These are phyloP conservation scores for Osmanthus fragrans DNA, from an alignment of 257 asterid species.

Conservation along the genomic window DNA sequence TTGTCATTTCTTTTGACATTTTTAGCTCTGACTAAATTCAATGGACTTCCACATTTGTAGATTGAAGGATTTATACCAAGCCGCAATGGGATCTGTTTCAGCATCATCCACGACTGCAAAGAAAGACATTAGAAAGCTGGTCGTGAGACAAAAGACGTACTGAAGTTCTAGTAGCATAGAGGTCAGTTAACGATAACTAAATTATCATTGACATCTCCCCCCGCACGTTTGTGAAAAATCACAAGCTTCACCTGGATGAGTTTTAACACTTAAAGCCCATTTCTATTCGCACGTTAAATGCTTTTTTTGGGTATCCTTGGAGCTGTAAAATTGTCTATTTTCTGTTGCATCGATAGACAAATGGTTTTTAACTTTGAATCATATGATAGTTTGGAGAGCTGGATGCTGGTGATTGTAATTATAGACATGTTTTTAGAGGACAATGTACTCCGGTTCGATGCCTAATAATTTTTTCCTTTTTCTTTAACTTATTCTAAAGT, in stretches of 20 bases:
- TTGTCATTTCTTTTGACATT: background rate
- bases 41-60: conserved; percentile 34
- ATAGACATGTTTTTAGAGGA: background rate
- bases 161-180: conserved; percentile 26
- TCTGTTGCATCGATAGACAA: background rate
- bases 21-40: background rate
- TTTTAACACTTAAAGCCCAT: background rate
- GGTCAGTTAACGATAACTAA: background rate
- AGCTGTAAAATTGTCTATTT: background rate
- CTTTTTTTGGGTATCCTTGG: background rate
- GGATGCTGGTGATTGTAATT: background rate
- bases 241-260: background rate
- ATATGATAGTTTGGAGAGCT: background rate
- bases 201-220: background rate
- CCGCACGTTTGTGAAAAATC: background rate
- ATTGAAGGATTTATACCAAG: conserved; percentile 72
- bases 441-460: background rate
- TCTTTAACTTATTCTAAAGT: background rate
- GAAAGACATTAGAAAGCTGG: conserved; percentile 66
- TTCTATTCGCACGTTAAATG: background rate
- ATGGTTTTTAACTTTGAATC: background rate
- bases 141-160: conserved; percentile 65
- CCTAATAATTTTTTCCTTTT: conserved; percentile 5
- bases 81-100: conserved; percentile 38
- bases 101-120: conserved; percentile 43